These are phyloP conservation scores for Eucalyptus tenuipes DNA, from an alignment of 345 rosid species.

Conservation along the genomic window DNA sequence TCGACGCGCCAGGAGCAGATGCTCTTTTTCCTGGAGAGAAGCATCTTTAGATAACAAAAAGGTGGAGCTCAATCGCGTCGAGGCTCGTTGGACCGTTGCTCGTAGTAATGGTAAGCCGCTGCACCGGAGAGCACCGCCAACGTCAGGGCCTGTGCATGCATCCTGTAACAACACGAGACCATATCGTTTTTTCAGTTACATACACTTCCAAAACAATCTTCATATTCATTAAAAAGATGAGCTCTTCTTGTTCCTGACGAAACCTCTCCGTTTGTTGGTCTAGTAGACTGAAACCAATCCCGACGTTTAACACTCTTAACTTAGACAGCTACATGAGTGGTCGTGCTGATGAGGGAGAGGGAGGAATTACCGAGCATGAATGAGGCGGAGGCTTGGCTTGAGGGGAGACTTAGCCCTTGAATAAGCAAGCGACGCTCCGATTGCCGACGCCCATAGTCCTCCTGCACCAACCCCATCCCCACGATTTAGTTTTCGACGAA, in stretches of 20 bases:
- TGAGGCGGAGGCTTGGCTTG: slow-evolving; percentile 60
- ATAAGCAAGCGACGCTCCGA: slow-evolving; percentile 55
- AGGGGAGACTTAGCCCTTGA: slow-evolving; percentile 28
- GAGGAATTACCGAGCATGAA: slow-evolving; percentile 48
- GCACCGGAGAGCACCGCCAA: slow-evolving; percentile 62
- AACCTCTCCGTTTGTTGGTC: neutral
- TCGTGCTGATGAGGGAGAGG: neutral
- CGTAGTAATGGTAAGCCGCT: slow-evolving; percentile 44
- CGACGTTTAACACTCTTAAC: neutral
- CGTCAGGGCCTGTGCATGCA: slow-evolving; percentile 73
- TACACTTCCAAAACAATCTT: neutral
- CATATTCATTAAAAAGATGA: neutral
- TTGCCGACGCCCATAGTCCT: slow-evolving; percentile 50
- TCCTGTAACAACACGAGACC: slow-evolving; percentile 7
- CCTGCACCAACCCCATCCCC: slow-evolving; percentile 14
- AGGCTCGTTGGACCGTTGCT: slow-evolving; percentile 14
- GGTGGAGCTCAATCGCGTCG: neutral
- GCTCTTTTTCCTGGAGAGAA: neutral
- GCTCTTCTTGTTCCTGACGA: neutral
- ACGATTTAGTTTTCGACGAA: neutral
- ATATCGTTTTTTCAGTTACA: neutral
- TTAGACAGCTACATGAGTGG: neutral
- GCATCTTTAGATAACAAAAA: neutral
- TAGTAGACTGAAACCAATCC: neutral
- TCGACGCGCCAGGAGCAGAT: neutral